These are phyloP conservation scores for Malassezia obtusa DNA, from an alignment of 1,284 basidiomycete species.

Conservation along the genomic window DNA sequence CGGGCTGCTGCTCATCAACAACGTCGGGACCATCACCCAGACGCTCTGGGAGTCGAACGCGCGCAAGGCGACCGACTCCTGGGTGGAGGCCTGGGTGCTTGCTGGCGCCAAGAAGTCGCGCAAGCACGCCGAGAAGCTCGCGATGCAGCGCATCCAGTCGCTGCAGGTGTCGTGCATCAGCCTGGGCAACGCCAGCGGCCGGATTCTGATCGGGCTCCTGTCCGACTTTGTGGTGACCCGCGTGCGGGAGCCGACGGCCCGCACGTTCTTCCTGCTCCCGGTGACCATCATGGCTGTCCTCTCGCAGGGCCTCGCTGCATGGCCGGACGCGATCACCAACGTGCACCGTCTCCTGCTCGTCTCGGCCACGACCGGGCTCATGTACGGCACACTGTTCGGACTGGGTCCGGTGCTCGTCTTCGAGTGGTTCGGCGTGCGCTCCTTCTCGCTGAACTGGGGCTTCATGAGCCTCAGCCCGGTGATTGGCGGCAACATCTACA, in stretches of 20 bases:
- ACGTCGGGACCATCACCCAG: slow-evolving; percentile 82
- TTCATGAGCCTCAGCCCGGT: slow-evolving; percentile 66
- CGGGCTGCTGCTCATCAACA: slow-evolving; percentile 88
- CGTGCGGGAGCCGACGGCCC: slow-evolving; percentile 19
- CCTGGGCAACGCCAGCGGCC: slow-evolving; percentile 70
- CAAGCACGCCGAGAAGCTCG: slow-evolving; percentile 52
- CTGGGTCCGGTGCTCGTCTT: slow-evolving; percentile 65
- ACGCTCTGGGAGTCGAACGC: slow-evolving; percentile 66
- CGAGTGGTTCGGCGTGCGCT: slow-evolving; percentile 78
- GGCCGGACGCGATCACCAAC: slow-evolving; percentile 52
- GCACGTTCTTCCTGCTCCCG: slow-evolving; percentile 35
- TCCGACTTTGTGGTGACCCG: slow-evolving; percentile 55
- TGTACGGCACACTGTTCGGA: slow-evolving; percentile 71
- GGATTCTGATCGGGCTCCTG: slow-evolving; percentile 67
- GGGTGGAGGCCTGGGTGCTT: slow-evolving; percentile 12
- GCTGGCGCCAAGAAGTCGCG: background rate
- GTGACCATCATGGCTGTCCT: slow-evolving; percentile 32
- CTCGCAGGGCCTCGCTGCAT: slow-evolving; percentile 37
- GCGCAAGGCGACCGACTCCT: background rate
- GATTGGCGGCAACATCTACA: slow-evolving; percentile 72
- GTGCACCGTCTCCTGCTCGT: slow-evolving; percentile 64
- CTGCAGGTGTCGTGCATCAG: slow-evolving; percentile 65
- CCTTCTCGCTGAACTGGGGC: slow-evolving; percentile 78
- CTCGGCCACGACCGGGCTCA: slow-evolving; percentile 61
- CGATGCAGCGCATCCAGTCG: slow-evolving; percentile 67